Evolutionary conservation across 495 filamentous ascomycete genomes (phyloP), one percentile per base, ranked within the genome.

Genomic region (Daldinia bambusicola): DNA sequence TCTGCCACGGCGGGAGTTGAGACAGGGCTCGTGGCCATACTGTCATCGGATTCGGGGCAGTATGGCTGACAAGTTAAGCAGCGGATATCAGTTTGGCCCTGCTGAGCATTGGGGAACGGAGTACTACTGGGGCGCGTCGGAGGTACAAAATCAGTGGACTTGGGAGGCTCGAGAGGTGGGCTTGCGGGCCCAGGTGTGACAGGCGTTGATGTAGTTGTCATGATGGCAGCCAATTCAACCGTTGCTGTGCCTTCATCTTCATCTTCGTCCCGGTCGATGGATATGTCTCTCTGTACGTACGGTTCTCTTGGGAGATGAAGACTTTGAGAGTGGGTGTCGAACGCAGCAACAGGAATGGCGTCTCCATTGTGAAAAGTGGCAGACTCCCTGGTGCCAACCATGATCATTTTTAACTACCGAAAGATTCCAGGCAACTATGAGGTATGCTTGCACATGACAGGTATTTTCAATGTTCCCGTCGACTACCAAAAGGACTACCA

Each of bases 41-140:
- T 64, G 59, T 73, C 70, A 18, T 76, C 76, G 12, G 70, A 62
- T 9, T 70, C 68, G 37, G 53, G 36, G 22, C 70, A 75, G 41
- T 78, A 72, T 10, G 77, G 73, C 7, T 80, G 79, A 51, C 77
- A 81, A 31, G 78, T 80, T 50, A 75, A 68, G 45, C 75, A 82
- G 32, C 78, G 80, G 26, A 83, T 69, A 50, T 81, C 81, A 8
- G 79, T 71, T 59, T 71, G 82, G 36, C 82, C 76, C 50, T 80
- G 75, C 40, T 87, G 84, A 50, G 81, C 82, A 55, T 88, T 81
- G 6, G 85, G 85, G 55, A 88, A 88, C 0, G 85, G 85, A 4
- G 85, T 88, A 73, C 85, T 87, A 66, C 81, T 86, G 6, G 85
- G 85, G 20, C 85, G 79, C 9, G 80, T 82, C 1, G 85, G 85